Percentiles rank a stretch among this genome's conserved stretches.
Conservation (phyloP, 192 early-diverging fungal genomes). For the Obelidium mucronatum region DNA sequence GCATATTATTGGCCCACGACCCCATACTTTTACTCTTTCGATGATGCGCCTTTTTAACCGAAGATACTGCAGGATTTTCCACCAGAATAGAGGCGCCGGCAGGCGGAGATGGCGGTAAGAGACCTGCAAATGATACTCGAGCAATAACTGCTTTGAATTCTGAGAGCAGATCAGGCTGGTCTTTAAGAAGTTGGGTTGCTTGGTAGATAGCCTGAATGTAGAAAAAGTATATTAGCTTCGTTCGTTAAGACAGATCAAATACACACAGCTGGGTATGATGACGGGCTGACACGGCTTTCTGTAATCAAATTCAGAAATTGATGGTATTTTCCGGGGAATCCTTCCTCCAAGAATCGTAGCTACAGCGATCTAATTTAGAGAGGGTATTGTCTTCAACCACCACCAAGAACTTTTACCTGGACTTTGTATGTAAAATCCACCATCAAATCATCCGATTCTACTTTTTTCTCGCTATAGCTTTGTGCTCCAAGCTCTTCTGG, state of each 20-base stretch:
- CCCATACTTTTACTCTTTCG: constrained; percentile 18
- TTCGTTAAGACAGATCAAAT: too few relatives aligned
- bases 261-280: constrained; percentile 19
- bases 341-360: constrained; percentile 1
- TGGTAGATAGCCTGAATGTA: constrained; percentile 13
- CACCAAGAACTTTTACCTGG: neutral
- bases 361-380: neutral
- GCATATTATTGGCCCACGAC: too few relatives aligned
- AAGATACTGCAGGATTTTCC: neutral
- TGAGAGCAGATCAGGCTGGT: neutral
- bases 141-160: constrained; percentile 24
- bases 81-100: neutral
- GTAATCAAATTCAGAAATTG: constrained; percentile 7
- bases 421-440: constrained; percentile 19
- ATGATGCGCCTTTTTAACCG: neutral
- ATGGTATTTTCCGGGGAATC: constrained; percentile 3
- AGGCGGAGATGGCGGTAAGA: neutral
- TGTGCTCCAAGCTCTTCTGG: too few relatives aligned
- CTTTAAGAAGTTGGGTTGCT: constrained; percentile 18
- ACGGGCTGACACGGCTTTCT: neutral
- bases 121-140: constrained; percentile 16
- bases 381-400: neutral
- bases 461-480: too few relatives aligned
- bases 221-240: too few relatives aligned
- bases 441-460: constrained; percentile 8